Base-by-base conservation (phyloP, 2,329 filamentous ascomycete species). In the Xylogone sp. region DNA sequence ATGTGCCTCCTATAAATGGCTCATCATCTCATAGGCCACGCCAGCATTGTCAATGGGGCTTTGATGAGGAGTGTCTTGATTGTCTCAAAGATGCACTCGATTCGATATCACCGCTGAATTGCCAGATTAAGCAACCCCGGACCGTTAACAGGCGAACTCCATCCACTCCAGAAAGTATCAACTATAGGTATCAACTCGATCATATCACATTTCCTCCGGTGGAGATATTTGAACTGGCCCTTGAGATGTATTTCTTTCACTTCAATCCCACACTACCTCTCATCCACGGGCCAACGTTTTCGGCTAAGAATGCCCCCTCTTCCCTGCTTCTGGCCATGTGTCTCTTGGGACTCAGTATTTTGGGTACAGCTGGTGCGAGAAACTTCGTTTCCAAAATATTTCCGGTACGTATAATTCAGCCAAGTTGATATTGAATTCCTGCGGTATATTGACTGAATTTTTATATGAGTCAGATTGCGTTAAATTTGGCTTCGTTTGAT, bases 181-280 rank as follows among this genome's bases (percentile, higher is more conserved):
- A 42, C n/a, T 12, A 39, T 10, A 10, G 13, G 13, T 22, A 31
- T 49, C 16, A 51, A 53, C 22, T n/a, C n/a, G n/a, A 54, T 54
- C 18, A 39, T 56, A 31, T 31, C 27, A 13, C 13, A 31, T 79
- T 70, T 59, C 77, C 72, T 29, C 75, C 76, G 2, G 73, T 75
- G 3, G 76, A 79, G 56, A 74, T 79, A 7, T 64, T 80, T 12
- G 76, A 79, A 52, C 78, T 79, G 60, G 74, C 75, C 7, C 60
- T 80, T 18, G 76, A 79, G 57, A 69, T 78, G 50, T 79, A 76
- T 56, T 76, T 79, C 53, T 74, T 76, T 46, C 74, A 75, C 27
- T 79, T 79, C 52, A 75, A 79, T 50, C 74, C 75, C 1, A 71
- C 76, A 2, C 68, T 78, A 34, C 76, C 76, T 1, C 77, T 79